phyloP scores from a whole-genome alignment of 78 protist species.

The Speleostelium caveatum region DNA sequence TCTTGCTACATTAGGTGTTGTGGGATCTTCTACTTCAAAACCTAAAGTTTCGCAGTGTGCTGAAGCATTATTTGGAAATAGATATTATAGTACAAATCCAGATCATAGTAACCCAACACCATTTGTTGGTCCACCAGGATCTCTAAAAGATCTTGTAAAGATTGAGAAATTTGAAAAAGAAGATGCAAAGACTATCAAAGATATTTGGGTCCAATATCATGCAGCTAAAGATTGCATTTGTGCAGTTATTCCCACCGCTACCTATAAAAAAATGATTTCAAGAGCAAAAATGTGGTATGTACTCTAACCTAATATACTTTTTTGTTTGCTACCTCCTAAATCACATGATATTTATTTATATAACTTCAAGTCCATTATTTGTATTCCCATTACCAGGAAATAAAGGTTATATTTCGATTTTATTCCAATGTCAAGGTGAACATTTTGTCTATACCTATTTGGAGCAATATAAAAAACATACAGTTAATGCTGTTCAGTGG shows the following conservation, averaged over 20 bases:
- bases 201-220: conserved; percentile 66
- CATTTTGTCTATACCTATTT: conserved; percentile 61
- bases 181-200: conserved; percentile 27
- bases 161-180: conserved; percentile 25
- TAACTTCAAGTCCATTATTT: conserved; percentile 34
- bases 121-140: conserved; percentile 66
- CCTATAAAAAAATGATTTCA: conserved; percentile 28
- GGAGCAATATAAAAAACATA: conserved; percentile 63
- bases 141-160: conserved; percentile 50
- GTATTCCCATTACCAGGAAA: conserved; percentile 78
- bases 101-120: conserved; percentile 9
- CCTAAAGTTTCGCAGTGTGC: conserved; percentile 58
- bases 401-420: conserved; percentile 69
- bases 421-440: conserved; percentile 71
- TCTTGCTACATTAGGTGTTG: too few relatives aligned
- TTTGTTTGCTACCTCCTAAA: too few relatives aligned
- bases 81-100: conserved; percentile 52
- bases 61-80: conserved; percentile 25
- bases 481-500: conserved; percentile 74
- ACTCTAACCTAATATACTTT: background rate
- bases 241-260: conserved; percentile 65
- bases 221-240: conserved; percentile 49
- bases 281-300: conserved; percentile 52
- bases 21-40: background rate
- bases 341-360: background rate